Conservation (phyloP, 257 asterid species). For the Scutellaria minor region DNA sequence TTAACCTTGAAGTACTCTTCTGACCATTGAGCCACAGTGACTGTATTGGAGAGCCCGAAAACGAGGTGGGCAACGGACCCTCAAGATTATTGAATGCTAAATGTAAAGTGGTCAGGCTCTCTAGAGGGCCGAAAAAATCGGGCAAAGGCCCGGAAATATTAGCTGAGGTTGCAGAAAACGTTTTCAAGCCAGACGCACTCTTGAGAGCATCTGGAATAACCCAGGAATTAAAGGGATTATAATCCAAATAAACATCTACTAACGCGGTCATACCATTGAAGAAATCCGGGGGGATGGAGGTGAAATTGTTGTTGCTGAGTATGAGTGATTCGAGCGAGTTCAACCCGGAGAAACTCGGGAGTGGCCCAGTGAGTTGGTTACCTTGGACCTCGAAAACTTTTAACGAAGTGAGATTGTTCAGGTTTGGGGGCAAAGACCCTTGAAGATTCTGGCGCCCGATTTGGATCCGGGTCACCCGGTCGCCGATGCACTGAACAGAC, state of each 20-base stretch:
- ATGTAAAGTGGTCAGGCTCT: constrained; percentile 44
- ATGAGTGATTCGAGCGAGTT: constrained; percentile 47
- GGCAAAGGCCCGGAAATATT: constrained; percentile 67
- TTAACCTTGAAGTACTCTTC: constrained; percentile 43
- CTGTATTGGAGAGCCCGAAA: constrained; percentile 57
- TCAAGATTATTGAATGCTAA: constrained; percentile 60
- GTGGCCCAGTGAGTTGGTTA: constrained; percentile 62
- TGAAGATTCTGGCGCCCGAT: constrained; percentile 52
- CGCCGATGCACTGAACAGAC: constrained; percentile 45
- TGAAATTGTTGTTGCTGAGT: constrained; percentile 59
- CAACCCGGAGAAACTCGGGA: constrained; percentile 74
- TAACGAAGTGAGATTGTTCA: constrained; percentile 54
- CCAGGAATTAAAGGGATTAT: constrained; percentile 66
- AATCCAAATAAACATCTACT: constrained; percentile 56
- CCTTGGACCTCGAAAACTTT: constrained; percentile 56
- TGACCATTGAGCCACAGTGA: constrained; percentile 73
- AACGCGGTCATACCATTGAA: constrained; percentile 74
- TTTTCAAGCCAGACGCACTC: constrained; percentile 44
- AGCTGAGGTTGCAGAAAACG: constrained; percentile 63
- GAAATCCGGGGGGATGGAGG: constrained; percentile 71
- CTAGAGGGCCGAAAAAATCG: constrained; percentile 49
- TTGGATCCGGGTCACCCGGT: constrained; percentile 68
- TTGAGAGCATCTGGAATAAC: constrained; percentile 55
- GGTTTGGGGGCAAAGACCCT: constrained; percentile 64
- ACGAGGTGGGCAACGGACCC: constrained; percentile 68